These are phyloP conservation scores for Anthracocystis walkeri DNA, from an alignment of 1,284 basidiomycete species.

Conservation along the genomic window DNA sequence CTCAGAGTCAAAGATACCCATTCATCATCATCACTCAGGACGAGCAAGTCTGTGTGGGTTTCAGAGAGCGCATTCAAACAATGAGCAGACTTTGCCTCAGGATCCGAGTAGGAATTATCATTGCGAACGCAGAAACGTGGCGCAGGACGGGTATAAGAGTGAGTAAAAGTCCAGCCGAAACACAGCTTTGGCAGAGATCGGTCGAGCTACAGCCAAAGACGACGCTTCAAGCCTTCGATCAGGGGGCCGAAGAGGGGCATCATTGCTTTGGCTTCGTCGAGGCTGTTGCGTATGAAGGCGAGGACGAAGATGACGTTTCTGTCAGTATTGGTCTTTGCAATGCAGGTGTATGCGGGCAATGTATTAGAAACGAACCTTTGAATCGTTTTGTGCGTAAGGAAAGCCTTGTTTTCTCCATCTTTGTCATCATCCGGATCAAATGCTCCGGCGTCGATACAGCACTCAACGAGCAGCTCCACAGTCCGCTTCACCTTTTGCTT, in stretches of 20 bases:
- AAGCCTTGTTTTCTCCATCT: conserved; percentile 9
- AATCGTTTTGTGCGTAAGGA: conserved; percentile 55
- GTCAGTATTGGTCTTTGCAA: no score
- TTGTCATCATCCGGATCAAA: conserved; percentile 35
- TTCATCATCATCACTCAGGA: background rate
- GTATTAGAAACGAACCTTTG: conserved; percentile 36
- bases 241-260: conserved; percentile 56
- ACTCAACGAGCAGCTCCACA: conserved; percentile 82
- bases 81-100: background rate
- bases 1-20: conserved; percentile 4
- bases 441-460: conserved; percentile 69
- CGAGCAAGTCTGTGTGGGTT: no score
- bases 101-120: no score
- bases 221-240: conserved; percentile 61
- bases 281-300: conserved; percentile 15
- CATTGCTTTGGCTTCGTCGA: conserved; percentile 61
- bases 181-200: no score
- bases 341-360: background rate
- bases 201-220: conserved; percentile 61
- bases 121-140: background rate
- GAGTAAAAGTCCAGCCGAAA: background rate
- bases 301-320: background rate
- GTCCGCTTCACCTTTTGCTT: conserved; percentile 85
- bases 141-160: conserved; percentile 8
- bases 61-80: background rate